Conservation (phyloP, 202 grass and related monocot genomes). For the Setaria italica region DNA sequence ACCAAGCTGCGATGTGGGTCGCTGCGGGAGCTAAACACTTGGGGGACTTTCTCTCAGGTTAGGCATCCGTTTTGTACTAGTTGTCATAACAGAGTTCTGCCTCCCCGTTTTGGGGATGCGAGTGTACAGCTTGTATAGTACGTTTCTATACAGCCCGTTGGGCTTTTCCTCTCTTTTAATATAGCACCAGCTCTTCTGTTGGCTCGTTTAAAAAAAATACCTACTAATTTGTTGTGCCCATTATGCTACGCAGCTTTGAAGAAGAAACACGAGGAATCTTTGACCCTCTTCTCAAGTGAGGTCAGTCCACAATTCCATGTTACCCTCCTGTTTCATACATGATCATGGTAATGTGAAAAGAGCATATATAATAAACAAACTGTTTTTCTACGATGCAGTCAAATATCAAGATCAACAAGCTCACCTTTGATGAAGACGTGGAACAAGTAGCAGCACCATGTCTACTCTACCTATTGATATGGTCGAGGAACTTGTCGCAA, state of each 20-base stretch:
- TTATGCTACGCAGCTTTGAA: neutral
- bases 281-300: neutral
- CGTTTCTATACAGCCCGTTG: no score
- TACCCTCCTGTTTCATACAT: neutral
- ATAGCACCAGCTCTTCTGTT: no score
- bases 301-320: neutral
- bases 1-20: no score
- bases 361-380: neutral
- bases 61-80: no score
- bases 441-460: neutral
- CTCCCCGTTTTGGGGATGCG: no score
- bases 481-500: neutral
- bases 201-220: no score
- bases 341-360: neutral
- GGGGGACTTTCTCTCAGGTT: no score
- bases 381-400: neutral
- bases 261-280: neutral
- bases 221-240: neutral
- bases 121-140: no score
- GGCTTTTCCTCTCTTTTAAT: no score
- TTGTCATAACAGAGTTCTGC: no score
- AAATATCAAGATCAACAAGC: neutral
- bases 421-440: neutral
- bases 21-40: no score
- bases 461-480: slow-evolving; percentile 3